Base-by-base conservation (phyloP, 805 yeast species). In the Babjeviella inositovora region DNA sequence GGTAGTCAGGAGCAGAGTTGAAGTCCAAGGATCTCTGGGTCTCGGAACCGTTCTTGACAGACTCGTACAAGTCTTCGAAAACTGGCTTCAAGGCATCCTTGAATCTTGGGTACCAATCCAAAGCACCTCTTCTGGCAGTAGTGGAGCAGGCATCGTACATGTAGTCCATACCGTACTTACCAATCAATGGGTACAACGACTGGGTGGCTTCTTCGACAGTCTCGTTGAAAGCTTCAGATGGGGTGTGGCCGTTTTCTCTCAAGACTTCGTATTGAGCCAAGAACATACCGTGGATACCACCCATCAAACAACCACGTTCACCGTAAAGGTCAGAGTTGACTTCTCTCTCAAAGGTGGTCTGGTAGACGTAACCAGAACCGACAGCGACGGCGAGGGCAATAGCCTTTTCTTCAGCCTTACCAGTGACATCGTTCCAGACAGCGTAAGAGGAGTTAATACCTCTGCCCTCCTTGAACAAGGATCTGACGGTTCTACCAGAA, bases 201-300 rank as follows among this genome's bases (percentile, higher is more conserved):
- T 90, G 98, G 37, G 98, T 90, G 39, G 98, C 98, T 69, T 90
- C 98, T 71, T 90, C 98, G 41, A 90, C 98, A 43, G 98, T 90
- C 71, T 90, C 98, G 64, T 90, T 90, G 85, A 90, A 90, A 45
- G 98, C 97, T 70, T 90, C 98, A 32, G 96, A 82, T 66, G 98
- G 98, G 38, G 96, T 70, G 75, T 90, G 98, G 39, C 98, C 98
- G 55, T 92, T 84, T 70, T 87, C 97, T 69, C 98, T 85, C 57
- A 90, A 75, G 34, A 90, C 98, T 65, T 90, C 98, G 72, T 90
- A 90, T 70, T 90, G 98, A 43, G 98, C 98, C 50, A 90, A 73
- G 90, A 90, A 90, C 97, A 90, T 90, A 73, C 98, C 98, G 70
- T 90, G 98, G 69, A 90, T 87, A 73, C 97, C 97, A 57, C 97